phyloP scores from a whole-genome alignment of 2,329 filamentous ascomycete species.

The Plenodomus biglobosus region DNA sequence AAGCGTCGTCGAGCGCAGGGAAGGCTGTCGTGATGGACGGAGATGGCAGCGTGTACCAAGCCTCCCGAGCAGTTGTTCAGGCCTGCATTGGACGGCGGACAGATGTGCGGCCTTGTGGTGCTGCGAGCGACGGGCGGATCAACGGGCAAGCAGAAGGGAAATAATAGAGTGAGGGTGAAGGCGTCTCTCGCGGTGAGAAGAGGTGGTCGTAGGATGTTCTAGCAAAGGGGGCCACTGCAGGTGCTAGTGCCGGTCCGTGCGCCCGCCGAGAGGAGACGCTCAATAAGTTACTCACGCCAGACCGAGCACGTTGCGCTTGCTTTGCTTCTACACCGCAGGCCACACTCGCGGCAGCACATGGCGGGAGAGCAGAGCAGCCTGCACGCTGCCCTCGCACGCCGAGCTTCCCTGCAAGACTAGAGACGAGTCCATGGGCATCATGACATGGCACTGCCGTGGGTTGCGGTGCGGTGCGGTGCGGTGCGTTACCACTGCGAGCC shows the following conservation, averaged over 20 bases:
- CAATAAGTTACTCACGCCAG: conserved; percentile 20
- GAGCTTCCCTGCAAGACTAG: neutral
- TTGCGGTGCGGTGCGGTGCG: too few relatives aligned
- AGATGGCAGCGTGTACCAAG: conserved; percentile 47
- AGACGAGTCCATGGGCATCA: too few relatives aligned
- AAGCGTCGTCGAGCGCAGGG: conserved; percentile 31
- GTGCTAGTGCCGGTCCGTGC: conserved; percentile 16
- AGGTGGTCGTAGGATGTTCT: conserved; percentile 20
- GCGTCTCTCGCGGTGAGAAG: conserved; percentile 27
- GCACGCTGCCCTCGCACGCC: neutral
- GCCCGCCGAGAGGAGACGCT: conserved; percentile 9
- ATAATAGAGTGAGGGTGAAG: conserved; percentile 39
- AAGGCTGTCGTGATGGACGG: conserved; percentile 44
- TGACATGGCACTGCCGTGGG: too few relatives aligned
- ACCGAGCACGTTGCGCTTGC: conserved; percentile 2
- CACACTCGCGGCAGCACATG: too few relatives aligned
- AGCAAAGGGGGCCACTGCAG: conserved; percentile 18
- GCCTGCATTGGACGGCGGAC: conserved; percentile 41
- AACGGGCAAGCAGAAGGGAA: conserved; percentile 37
- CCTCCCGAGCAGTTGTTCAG: conserved; percentile 43
- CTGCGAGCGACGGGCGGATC: conserved; percentile 26
- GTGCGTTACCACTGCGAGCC: too few relatives aligned
- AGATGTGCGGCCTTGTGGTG: conserved; percentile 25
- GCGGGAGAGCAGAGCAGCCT: too few relatives aligned
- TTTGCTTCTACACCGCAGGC: neutral